Conservation (phyloP, 208 protist species). For the Entamoeba invadens region DNA sequence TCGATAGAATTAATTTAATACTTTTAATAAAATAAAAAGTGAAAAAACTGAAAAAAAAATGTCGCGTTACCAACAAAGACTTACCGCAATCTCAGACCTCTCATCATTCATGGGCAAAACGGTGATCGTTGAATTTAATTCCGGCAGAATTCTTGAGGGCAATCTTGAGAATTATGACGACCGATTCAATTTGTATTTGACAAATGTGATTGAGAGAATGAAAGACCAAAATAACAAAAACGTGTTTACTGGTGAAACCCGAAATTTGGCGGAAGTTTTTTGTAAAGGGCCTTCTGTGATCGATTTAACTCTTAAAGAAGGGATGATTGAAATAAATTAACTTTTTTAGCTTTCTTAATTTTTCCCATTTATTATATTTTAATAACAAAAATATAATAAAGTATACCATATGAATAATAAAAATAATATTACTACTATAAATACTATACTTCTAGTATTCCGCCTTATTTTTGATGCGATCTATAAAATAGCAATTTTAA, state of each 20-base stretch:
- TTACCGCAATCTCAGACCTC: neutral
- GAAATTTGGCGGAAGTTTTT: neutral
- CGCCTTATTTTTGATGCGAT: no score
- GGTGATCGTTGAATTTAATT: neutral
- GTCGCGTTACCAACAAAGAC: neutral
- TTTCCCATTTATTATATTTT: neutral
- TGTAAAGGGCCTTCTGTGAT: neutral
- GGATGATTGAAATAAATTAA: neutral
- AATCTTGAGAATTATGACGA: neutral
- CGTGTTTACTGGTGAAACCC: neutral
- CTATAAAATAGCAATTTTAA: no score
- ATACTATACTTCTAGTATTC: no score
- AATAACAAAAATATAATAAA: neutral
- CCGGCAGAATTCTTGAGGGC: neutral
- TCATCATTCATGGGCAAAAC: neutral
- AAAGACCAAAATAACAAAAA: neutral
- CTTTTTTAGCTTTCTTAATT: neutral
- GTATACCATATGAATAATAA: neutral
- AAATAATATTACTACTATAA: neutral
- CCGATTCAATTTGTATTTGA: neutral
- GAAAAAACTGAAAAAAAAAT: neutral
- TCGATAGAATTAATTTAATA: no score
- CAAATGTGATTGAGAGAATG: neutral
- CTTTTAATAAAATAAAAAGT: neutral
- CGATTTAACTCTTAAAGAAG: neutral